phyloP scores from a whole-genome alignment of 106 monocot genomes.

The Dioscorea zingiberensis region DNA sequence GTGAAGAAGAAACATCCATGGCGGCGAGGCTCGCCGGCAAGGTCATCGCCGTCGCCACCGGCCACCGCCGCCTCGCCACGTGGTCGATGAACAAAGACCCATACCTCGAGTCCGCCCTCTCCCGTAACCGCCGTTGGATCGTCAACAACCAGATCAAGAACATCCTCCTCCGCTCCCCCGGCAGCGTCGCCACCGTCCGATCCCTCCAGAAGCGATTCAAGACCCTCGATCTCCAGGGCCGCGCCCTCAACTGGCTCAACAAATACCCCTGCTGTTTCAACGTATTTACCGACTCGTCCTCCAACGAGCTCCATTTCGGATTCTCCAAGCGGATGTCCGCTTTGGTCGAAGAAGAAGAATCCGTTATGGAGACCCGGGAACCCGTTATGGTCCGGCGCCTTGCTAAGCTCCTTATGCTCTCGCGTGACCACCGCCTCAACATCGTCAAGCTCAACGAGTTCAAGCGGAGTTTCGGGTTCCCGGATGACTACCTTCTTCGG shows the following conservation, averaged over 20 bases:
- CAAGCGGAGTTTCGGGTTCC: conserved; percentile 65
- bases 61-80: conserved; percentile 23
- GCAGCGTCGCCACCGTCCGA: conserved; percentile 45
- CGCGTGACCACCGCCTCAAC: conserved; percentile 45
- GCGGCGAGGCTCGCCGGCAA: too few species aligned
- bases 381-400: conserved; percentile 42
- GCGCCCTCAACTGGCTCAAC: conserved; percentile 82
- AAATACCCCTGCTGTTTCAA: conserved; percentile 98
- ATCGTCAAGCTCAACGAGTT: conserved; percentile 66
- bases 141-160: conserved; percentile 99
- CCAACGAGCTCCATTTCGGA: conserved; percentile 36
- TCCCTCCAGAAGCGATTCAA: conserved; percentile 87
- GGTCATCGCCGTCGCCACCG: too few species aligned
- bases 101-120: conserved; percentile 67
- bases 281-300: conserved; percentile 11
- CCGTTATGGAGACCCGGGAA: conserved; percentile 20
- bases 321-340: conserved; percentile 79
- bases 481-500: conserved; percentile 74
- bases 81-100: conserved; percentile 86
- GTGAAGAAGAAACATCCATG: too few species aligned
- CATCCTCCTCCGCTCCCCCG: conserved; percentile 73
- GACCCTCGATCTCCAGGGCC: conserved; percentile 71
- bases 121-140: conserved; percentile 97
- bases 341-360: conserved; percentile 65
- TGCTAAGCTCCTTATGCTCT: conserved; percentile 81